A percentile compares a stretch with the other conserved stretches of the same genome.
phyloP scores from a whole-genome alignment of 202 grass and related monocot genomes.

The Zizania palustris region DNA sequence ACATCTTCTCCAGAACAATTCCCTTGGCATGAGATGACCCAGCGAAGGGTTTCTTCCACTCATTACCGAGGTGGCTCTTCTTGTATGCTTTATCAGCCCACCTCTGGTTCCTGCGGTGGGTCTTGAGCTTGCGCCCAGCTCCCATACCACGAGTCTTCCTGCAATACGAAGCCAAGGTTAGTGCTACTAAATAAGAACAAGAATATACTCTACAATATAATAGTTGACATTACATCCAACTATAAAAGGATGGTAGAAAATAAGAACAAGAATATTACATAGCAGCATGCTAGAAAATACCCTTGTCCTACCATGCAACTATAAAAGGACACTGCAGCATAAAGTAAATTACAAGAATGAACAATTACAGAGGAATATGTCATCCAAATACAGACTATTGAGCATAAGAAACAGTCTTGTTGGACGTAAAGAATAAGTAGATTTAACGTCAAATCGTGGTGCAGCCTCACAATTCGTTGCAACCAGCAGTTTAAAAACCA shows the following conservation, averaged over 20 bases:
- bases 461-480: too few relatives aligned
- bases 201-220: neutral
- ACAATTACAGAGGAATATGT: neutral
- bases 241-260: too few relatives aligned
- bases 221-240: neutral
- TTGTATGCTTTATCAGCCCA: slow-evolving; percentile 75
- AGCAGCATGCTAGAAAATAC: neutral
- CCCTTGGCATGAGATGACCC: slow-evolving; percentile 66
- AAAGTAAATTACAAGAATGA: neutral
- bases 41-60: slow-evolving; percentile 76
- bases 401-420: neutral
- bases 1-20: slow-evolving; percentile 79
- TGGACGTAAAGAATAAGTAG: neutral
- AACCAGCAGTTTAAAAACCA: too few relatives aligned
- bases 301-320: too few relatives aligned
- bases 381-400: neutral
- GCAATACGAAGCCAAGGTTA: neutral
- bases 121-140: slow-evolving; percentile 67
- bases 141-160: slow-evolving; percentile 79
- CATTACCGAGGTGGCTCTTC: slow-evolving; percentile 71
- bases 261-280: too few relatives aligned
- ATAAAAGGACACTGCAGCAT: too few relatives aligned
- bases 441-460: neutral
- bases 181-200: neutral
- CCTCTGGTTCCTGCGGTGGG: slow-evolving; percentile 67